Evolutionary conservation across 805 yeast genomes (phyloP), one percentile per base, ranked within the genome.

Genomic region (Saccharomycopsis guyanensis): DNA sequence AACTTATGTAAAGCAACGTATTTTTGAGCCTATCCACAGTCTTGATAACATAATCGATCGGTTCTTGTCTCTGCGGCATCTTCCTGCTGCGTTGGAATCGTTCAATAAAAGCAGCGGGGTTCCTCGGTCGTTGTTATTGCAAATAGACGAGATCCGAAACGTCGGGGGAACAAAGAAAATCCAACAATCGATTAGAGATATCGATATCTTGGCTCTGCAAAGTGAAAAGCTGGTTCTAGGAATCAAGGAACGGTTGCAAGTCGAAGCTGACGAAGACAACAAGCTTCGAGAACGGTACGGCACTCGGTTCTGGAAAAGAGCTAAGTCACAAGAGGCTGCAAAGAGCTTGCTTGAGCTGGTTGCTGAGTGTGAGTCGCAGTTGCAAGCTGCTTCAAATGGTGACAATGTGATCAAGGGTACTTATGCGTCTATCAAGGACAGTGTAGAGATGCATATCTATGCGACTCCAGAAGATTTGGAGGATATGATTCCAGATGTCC

Each of bases 1-100:
- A 12, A 63, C 63, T 3, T 83, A 71, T 55, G 67, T 83, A 7
- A 50, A 60, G 15, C 63, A 64, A 24, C 72, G 74, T 40, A 50
- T 77, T 2, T 51, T 67, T 53, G 46, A 65, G 2, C 87, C 88
- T 0, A 55, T 80, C 1, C 61, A 63, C 19, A 64, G 72, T 3
- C 56, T 82, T 22, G 71, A 72, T 39, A 66, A 65, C 31, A 59
- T 72, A 33, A 57, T 80, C 24, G 63, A 65, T 18, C 62, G 63
- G 27, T 70, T 69, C 51, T 53, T 82, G 3, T 64, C 71, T 0
- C 75, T 70, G 15, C 56, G 73, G 32, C 71, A 71, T n/a, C 59
- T 85, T 0, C 84, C 86, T 0, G 78, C 82, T 0, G 65, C 81
- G 0, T 59, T 86, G 2, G 88, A 83, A 43, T 65, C 82, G 0